Evolutionary conservation across 208 protist species (phyloP).

Genomic region (Trypanosomatidae sp.): DNA sequence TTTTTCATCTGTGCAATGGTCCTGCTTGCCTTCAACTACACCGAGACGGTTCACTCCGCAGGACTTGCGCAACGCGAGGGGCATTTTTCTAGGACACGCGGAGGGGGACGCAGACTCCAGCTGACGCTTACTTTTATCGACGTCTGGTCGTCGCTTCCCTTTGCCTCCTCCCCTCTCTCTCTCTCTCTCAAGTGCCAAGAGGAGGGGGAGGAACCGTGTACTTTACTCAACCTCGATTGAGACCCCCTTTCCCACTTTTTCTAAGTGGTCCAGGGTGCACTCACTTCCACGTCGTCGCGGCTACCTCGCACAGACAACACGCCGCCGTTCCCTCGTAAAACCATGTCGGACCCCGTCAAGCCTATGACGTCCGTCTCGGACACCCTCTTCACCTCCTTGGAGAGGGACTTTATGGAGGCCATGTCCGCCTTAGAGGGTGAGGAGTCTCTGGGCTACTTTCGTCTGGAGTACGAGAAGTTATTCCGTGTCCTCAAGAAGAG

Average conservation of each 20-base stretch:
- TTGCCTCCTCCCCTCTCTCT: background rate
- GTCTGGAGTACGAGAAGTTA: constrained; percentile 97
- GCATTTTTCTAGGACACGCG: background rate
- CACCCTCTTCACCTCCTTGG: constrained; percentile 84
- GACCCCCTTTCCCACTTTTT: background rate
- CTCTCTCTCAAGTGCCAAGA: background rate
- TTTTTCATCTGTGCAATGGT: background rate
- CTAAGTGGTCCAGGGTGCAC: background rate
- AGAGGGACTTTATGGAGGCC: constrained; percentile 95
- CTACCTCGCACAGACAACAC: background rate
- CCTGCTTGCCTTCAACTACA: background rate
- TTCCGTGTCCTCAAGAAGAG: constrained; percentile 96
- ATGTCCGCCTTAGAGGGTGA: constrained; percentile 94
- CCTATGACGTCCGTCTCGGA: constrained; percentile 65
- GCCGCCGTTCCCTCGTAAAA: background rate
- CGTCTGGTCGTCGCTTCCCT: background rate
- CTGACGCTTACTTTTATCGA: background rate
- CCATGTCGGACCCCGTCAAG: constrained; percentile 37
- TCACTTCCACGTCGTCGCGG: background rate
- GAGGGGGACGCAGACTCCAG: background rate
- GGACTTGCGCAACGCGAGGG: background rate
- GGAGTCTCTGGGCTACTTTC: constrained; percentile 94
- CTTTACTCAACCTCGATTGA: background rate
- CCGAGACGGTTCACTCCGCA: background rate
- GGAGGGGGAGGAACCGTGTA: background rate